Conservation (phyloP, 208 protist species). For the Tritrichomonas foetus region DNA sequence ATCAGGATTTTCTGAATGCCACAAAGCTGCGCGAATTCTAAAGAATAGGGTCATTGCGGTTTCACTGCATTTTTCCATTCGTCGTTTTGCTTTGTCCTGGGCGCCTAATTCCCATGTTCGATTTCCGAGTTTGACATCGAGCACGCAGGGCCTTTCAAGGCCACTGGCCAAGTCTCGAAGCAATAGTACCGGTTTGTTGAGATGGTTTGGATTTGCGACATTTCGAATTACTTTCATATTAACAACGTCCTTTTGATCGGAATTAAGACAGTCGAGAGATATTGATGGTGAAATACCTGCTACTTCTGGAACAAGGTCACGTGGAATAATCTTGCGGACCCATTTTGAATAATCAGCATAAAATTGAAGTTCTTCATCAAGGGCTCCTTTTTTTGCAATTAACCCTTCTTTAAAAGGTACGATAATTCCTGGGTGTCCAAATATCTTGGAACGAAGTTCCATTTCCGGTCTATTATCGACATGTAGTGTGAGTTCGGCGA, state of each 20-base stretch:
- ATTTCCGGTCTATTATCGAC: not conserved
- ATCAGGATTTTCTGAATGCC: not conserved
- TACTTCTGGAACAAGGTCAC: not conserved
- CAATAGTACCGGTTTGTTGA: not conserved
- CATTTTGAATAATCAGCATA: not conserved
- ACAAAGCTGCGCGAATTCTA: not conserved
- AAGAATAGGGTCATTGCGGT: not conserved
- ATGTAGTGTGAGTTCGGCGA: not conserved
- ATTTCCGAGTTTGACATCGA: not conserved
- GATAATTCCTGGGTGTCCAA: not conserved
- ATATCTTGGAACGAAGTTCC: not conserved
- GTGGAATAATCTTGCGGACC: not conserved
- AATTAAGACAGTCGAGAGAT: not conserved
- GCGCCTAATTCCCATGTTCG: constrained; percentile 9
- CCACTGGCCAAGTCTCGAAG: not conserved
- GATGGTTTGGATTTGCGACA: not conserved
- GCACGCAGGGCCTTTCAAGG: not conserved
- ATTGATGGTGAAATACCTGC: not conserved
- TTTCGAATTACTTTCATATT: not conserved
- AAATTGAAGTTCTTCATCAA: not conserved
- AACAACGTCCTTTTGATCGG: not conserved
- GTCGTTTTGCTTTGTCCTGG: no score
- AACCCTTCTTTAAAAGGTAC: not conserved
- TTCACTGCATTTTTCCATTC: not conserved
- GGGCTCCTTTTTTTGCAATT: not conserved